A percentile compares a stretch with the other conserved stretches of the same genome.
Evolutionary conservation across 805 yeast genomes (phyloP).

Genomic region (Starmerella powellii): DNA sequence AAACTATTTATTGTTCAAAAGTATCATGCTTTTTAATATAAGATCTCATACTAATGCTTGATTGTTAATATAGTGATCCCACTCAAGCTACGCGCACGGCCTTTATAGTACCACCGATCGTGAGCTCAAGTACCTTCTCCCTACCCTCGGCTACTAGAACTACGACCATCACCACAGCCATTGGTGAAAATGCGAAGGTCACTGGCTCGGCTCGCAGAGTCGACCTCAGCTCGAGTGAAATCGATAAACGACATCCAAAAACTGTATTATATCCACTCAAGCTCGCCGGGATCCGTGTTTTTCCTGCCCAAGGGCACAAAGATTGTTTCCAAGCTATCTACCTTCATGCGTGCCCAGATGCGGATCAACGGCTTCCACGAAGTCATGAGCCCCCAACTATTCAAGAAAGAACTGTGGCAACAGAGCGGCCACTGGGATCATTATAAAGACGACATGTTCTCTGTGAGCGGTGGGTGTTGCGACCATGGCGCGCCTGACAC

Average conservation of each 20-base stretch:
- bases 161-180: no score
- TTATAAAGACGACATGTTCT: conserved; percentile 88
- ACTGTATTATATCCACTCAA: conserved; percentile 63
- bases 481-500: neutral
- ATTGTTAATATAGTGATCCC: no score
- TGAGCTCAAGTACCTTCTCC: no score
- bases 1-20: neutral
- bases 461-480: conserved; percentile 39
- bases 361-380: conserved; percentile 73
- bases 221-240: conserved; percentile 17
- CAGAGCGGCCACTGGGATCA: conserved; percentile 93
- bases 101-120: no score
- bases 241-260: conserved; percentile 54
- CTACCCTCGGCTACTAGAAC: no score
- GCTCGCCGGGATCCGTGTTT: conserved; percentile 85
- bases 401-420: conserved; percentile 74
- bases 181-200: conserved; percentile 10
- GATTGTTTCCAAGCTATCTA: conserved; percentile 63
- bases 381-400: conserved; percentile 84
- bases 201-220: conserved; percentile 8
- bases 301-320: conserved; percentile 88
- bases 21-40: no score
- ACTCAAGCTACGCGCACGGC: no score
- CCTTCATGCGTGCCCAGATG: conserved; percentile 79
- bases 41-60: no score